Percentiles rank a stretch among this genome's conserved stretches.
These are phyloP conservation scores for Torrubiella hemipterigena DNA, from an alignment of 2,329 filamentous ascomycete species.

Conservation along the genomic window DNA sequence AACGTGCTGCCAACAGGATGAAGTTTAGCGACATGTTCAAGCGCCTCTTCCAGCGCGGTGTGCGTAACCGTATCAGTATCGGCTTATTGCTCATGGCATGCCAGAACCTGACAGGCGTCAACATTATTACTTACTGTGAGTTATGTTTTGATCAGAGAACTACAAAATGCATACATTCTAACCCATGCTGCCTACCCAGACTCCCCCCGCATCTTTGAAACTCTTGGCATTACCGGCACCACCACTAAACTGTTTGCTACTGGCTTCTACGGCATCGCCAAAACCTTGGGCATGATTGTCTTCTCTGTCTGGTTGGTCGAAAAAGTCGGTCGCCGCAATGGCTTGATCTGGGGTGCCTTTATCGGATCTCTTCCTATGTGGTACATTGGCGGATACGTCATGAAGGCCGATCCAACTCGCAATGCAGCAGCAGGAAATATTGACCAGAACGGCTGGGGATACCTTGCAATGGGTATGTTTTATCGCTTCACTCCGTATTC, in stretches of 20 bases:
- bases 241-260: conserved; percentile 22
- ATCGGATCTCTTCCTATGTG: conserved; percentile 26
- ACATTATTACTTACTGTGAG: conserved; percentile 47
- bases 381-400: conserved; percentile 26
- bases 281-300: conserved; percentile 22
- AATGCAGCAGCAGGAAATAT: conserved; percentile 33
- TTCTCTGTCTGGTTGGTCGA: conserved; percentile 34
- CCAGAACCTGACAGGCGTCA: conserved; percentile 29
- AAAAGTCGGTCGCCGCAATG: conserved; percentile 32
- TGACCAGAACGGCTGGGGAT: conserved; percentile 25
- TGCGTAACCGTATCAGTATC: conserved; percentile 26
- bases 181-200: too few relatives aligned
- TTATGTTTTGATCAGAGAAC: not conserved
- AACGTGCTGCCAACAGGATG: conserved; percentile 20
- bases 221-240: conserved; percentile 21
- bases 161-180: too few relatives aligned
- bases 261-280: conserved; percentile 27
- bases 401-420: conserved; percentile 8
- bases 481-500: not conserved
- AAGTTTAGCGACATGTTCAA: conserved; percentile 15
- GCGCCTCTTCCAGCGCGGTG: conserved; percentile 16
- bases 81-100: conserved; percentile 35
- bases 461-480: conserved; percentile 27
- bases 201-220: conserved; percentile 22
- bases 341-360: conserved; percentile 29